Evolutionary conservation across 228 moss, liverwort and hornwort species (phyloP).

Genomic region (Sphagnum fallax): DNA sequence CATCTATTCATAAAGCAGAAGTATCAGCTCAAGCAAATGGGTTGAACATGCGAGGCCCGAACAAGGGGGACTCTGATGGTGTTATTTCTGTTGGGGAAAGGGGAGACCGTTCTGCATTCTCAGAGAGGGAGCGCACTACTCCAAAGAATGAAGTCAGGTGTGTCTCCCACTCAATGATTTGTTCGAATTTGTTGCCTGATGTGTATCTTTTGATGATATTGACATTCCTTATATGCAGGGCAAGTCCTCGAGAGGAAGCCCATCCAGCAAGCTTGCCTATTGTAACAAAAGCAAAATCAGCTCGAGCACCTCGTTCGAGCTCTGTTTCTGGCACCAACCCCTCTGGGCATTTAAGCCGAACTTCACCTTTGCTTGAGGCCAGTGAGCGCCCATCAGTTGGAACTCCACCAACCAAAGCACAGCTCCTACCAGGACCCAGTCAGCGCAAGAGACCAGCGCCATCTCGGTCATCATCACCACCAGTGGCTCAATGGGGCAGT

Average conservation of each 20-base stretch:
- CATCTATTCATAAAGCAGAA: constrained; percentile 81
- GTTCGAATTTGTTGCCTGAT: not conserved
- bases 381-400: constrained; percentile 62
- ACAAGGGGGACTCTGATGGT: constrained; percentile 59
- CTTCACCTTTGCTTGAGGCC: constrained; percentile 66
- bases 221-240: constrained; percentile 31
- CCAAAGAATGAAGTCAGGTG: constrained; percentile 71
- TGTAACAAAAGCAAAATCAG: constrained; percentile 78
- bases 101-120: constrained; percentile 44
- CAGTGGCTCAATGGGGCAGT: constrained; percentile 77
- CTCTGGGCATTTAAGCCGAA: constrained; percentile 59
- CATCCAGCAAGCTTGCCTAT: constrained; percentile 45
- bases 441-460: constrained; percentile 92
- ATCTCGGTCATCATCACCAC: constrained; percentile 85
- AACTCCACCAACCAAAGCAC: constrained; percentile 31
- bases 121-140: constrained; percentile 61
- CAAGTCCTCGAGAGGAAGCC: constrained; percentile 60
- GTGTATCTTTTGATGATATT: not conserved
- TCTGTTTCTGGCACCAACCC: constrained; percentile 47
- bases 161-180: constrained; percentile 11
- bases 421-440: constrained; percentile 35
- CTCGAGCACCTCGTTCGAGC: constrained; percentile 86
- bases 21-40: constrained; percentile 63
- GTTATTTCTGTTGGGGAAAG: constrained; percentile 33
- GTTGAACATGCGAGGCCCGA: constrained; percentile 45